Percentiles rank a stretch among this genome's conserved stretches.
Evolutionary conservation across 2,329 filamentous ascomycete species (phyloP).

Genomic region (Alternaria triticina): DNA sequence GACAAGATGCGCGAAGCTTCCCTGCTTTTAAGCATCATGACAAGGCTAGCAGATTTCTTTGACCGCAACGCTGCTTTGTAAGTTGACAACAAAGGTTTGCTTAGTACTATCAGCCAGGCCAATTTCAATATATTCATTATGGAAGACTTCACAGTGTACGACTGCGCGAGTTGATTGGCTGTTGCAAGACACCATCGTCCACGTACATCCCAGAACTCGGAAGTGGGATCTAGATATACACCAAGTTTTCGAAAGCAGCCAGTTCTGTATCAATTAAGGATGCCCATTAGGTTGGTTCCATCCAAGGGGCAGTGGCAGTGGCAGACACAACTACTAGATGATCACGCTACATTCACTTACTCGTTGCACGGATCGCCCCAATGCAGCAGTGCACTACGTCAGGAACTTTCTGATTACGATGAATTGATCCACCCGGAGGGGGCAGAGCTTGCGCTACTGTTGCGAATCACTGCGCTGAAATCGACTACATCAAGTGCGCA

Average conservation of each 20-base stretch:
- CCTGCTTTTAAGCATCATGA: background rate
- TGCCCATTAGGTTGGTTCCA: background rate
- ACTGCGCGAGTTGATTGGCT: background rate
- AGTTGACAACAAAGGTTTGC: background rate
- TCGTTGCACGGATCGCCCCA: background rate
- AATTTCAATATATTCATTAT: background rate
- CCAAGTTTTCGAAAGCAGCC: background rate
- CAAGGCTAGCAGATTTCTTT: background rate
- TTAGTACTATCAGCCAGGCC: background rate
- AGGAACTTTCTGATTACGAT: background rate
- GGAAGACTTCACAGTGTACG: background rate
- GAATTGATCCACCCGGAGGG: background rate
- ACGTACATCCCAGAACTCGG: background rate
- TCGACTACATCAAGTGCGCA: background rate
- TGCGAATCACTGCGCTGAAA: background rate
- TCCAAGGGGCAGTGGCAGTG: background rate
- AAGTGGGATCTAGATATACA: background rate
- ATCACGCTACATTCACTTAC: background rate
- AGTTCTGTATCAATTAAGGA: background rate
- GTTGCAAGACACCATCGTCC: background rate
- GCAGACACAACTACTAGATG: background rate
- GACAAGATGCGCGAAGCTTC: background rate
- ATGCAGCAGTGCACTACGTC: background rate
- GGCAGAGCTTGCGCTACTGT: background rate
- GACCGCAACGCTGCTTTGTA: background rate